Base-by-base conservation (phyloP, 495 filamentous ascomycete species). In the Parathielavia appendiculata region DNA sequence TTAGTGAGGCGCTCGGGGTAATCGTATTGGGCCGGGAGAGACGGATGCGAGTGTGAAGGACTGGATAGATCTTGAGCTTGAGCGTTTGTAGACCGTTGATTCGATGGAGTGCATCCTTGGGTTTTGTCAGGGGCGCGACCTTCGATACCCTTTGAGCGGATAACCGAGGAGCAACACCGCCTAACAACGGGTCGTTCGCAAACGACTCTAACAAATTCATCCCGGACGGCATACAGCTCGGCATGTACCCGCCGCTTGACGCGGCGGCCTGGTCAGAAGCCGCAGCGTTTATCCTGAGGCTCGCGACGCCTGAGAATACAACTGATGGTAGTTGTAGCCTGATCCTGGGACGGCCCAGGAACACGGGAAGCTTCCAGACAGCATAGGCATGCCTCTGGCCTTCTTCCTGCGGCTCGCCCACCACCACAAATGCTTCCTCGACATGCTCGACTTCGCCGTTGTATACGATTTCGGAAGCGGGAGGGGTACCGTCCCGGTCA, bases 151-250 rank as follows among this genome's bases (percentile, higher is more conserved):
- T 80, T 17, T 87, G 80, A 8, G 89, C 89, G 23, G 92, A 91
- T 16, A 97, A 82, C 47, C 83, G 85, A 46, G 90, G 90, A 43
- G 81, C 79, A 56, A 83, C 75, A n/a, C 83, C 83, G 16, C 68
- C 71, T 38, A 93, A 72, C 9, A 80, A 76, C 51, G 86, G 85
- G 63, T 92, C 90, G 54, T 79, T 74, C 48, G 81, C 80, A 51
- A 95, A 85, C 9, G 90, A 79, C 67, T 92, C 87, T 0, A 97
- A 76, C 11, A 97, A 75, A 67, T 96, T 96, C 38, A 89, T 76
- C 1, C 88, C 89, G 5, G 86, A 83, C 9, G 91, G 86, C 32
- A 88, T 73, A 48, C 86, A 79, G 56, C 88, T 86, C 43, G 85
- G 86, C 56, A 96, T 81, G 69, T 95, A 92, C 51, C 88, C 63